Percentiles rank a stretch among this genome's conserved stretches.
These are phyloP conservation scores for Endoconidiophora laricicola DNA, from an alignment of 2,329 filamentous ascomycete genomes.

Conservation along the genomic window DNA sequence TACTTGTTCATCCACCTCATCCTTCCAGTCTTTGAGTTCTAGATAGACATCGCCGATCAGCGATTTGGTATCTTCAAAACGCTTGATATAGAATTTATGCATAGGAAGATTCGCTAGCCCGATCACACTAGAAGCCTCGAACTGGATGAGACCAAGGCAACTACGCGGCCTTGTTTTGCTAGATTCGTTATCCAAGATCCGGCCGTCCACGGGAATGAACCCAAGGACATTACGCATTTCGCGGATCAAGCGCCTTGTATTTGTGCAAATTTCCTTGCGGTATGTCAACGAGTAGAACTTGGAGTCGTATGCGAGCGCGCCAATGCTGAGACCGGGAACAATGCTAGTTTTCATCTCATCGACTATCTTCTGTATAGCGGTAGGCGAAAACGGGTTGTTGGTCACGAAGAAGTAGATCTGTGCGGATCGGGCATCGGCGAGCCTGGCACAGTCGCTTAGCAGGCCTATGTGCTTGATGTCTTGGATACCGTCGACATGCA, in stretches of 20 bases:
- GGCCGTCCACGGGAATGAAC: not conserved
- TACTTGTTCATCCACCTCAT: slow-evolving; percentile 36
- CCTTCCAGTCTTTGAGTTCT: slow-evolving; percentile 3
- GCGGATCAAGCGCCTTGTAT: slow-evolving; percentile 41
- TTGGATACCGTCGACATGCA: slow-evolving; percentile 4
- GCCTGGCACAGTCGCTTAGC: slow-evolving; percentile 47
- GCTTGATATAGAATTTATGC: not conserved
- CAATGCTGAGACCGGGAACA: slow-evolving; percentile 58
- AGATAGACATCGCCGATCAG: slow-evolving; percentile 1
- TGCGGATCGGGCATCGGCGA: slow-evolving; percentile 69
- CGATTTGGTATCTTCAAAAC: not conserved
- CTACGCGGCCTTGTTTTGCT: too few relatives aligned
- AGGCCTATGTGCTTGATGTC: slow-evolving; percentile 46
- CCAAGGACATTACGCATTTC: slow-evolving; percentile 44
- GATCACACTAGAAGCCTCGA: not conserved
- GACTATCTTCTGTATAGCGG: slow-evolving; percentile 54
- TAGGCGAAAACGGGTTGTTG: slow-evolving; percentile 71
- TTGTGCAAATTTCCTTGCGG: slow-evolving; percentile 43
- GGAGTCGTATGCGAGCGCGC: slow-evolving; percentile 47
- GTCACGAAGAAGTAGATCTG: slow-evolving; percentile 77
- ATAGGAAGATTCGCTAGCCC: not conserved
- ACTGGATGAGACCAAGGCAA: too few relatives aligned
- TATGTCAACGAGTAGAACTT: slow-evolving; percentile 46
- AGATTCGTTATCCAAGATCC: not conserved
- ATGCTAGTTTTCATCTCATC: slow-evolving; percentile 54